Evolutionary conservation across 2,329 filamentous ascomycete species (phyloP), one percentile per base, ranked within the genome.

Genomic region (Scorias spongiosa): DNA sequence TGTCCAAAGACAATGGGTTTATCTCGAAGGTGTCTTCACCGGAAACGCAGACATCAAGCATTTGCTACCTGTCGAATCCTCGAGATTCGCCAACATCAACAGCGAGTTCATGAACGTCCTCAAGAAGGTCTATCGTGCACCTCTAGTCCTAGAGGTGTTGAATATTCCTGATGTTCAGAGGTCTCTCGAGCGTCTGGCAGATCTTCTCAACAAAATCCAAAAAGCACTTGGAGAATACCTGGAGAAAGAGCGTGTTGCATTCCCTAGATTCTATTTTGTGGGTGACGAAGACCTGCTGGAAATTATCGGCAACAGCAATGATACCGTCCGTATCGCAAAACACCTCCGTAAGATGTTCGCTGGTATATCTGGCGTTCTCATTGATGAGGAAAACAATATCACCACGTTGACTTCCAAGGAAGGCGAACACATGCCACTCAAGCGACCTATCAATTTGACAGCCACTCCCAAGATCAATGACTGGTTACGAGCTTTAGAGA

Each of bases 291-390:
- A 99, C 64, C 69, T 99, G 45, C 73, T 99, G 18, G 91, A 99
- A 63, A 99, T 99, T 66, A 99, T 99, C 51, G 91, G 91, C 60
- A 99, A 99, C 63, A 96, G 89, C 67, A 95, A 95, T 57, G 91
- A 99, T 58, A 94, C 89, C 9, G 68, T 91, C 48, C 87, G 91
- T 44, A 93, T 98, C 52, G 86, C 91, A 36, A 98, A 98, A 63
- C 93, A 99, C 68, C 87, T 99, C 70, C 89, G 93, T 63, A 99
- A 99, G 71, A 99, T 99, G 91, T 99, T 99, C 70, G 91, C 93
- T 50, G 91, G 91, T 49, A 72, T 98, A 40, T 89, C 82, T 4
- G 91, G 91, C 2, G 74, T 98, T 30, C 71, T 88, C 37, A 89
- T 95, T 70, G 86, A 93, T 52, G 87, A 96, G 44, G 84, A 95